phyloP scores from a whole-genome alignment of 768 basidiomycete genomes.

The Lyophyllum atratum region DNA sequence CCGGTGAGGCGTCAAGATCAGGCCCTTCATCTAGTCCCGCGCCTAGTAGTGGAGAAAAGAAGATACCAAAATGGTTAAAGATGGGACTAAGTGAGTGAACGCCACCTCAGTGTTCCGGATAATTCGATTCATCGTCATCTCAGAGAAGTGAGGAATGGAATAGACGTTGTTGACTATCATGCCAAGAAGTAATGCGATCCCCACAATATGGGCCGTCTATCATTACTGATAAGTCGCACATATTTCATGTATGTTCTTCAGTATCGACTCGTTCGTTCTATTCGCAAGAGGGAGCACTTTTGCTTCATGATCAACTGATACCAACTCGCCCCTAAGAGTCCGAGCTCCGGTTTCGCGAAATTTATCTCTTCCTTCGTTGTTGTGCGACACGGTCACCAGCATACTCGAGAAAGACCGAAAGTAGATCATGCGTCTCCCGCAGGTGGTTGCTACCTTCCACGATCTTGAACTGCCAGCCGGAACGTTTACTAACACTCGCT shows the following conservation, averaged over 20 bases:
- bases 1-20: conserved; percentile 7
- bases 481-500: conserved; percentile 25
- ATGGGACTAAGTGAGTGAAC: conserved; percentile 54
- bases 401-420: too few species aligned
- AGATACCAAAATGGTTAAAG: conserved; percentile 83
- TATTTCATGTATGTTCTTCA: not conserved
- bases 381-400: too few species aligned
- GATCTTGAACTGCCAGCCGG: conserved; percentile 13
- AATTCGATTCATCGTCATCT: not conserved
- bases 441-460: conserved; percentile 8
- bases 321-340: not conserved
- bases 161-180: not conserved
- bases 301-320: not conserved
- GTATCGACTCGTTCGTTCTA: not conserved
- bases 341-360: too few species aligned
- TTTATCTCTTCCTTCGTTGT: too few species aligned
- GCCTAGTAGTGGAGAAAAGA: conserved; percentile 40
- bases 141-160: conserved; percentile 16
- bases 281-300: not conserved
- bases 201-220: not conserved
- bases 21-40: conserved; percentile 2
- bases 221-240: not conserved
- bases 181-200: not conserved
- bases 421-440: too few species aligned
- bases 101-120: not conserved